phyloP scores from a whole-genome alignment of 2,329 filamentous ascomycete genomes.

The Scedosporium minutisporum region DNA sequence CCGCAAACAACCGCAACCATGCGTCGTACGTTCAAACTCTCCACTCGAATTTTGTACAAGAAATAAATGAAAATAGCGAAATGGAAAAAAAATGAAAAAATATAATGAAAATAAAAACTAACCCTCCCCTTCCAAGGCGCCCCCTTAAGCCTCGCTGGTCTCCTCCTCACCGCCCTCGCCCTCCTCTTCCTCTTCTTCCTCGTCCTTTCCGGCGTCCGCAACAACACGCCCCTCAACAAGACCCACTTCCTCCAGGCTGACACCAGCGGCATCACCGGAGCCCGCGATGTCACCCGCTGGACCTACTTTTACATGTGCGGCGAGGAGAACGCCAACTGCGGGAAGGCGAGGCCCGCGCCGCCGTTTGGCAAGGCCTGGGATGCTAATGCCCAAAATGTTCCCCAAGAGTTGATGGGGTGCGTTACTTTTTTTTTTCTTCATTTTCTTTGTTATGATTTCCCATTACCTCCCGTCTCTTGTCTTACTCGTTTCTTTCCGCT shows the following conservation, averaged over 20 bases:
- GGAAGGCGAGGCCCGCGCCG: constrained; percentile 49
- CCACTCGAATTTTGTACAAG: not conserved
- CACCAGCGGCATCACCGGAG: constrained; percentile 62
- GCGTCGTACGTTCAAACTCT: not conserved
- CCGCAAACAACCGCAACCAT: too few species aligned
- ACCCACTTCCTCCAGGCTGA: constrained; percentile 82
- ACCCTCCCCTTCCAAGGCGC: not conserved
- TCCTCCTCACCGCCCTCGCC: constrained; percentile 40
- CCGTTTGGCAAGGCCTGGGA: constrained; percentile 65
- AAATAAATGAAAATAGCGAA: not conserved
- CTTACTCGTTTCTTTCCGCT: too few species aligned
- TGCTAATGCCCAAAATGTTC: constrained; percentile 32
- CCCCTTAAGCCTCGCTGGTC: constrained; percentile 21
- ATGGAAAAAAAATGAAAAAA: not conserved
- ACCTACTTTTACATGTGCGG: constrained; percentile 83
- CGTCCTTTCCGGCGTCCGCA: constrained; percentile 44
- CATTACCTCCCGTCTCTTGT: too few species aligned
- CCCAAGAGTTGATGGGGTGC: constrained; percentile 34
- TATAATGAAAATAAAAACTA: not conserved
- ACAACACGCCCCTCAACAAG: constrained; percentile 49
- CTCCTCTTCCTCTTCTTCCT: constrained; percentile 49
- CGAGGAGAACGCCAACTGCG: constrained; percentile 54
- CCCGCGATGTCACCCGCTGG: constrained; percentile 66
- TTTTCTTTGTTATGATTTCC: too few species aligned
- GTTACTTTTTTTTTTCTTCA: too few species aligned